Conservation (phyloP, 768 basidiomycete species). For the Boletus sensibilis region DNA sequence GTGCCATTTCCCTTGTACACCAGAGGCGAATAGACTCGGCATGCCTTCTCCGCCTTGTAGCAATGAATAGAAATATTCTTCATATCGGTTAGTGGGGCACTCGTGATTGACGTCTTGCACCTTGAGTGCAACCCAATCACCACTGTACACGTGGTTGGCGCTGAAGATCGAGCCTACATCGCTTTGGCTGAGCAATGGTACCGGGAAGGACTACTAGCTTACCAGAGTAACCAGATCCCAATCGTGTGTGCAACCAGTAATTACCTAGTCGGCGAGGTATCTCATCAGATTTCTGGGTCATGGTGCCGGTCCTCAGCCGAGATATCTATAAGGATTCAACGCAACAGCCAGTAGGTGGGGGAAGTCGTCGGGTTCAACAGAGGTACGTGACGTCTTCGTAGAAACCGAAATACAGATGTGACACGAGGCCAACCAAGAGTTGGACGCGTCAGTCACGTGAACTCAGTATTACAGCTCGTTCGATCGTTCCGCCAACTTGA, state of each 20-base stretch:
- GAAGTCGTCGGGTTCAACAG: not conserved
- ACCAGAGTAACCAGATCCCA: constrained; percentile 79
- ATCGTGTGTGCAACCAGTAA: constrained; percentile 54
- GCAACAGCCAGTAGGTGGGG: not conserved
- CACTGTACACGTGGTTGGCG: constrained; percentile 55
- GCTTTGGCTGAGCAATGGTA: not conserved
- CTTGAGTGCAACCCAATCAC: constrained; percentile 68
- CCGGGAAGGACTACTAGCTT: constrained; percentile 13
- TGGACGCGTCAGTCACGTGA: constrained; percentile 32
- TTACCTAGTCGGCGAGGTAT: constrained; percentile 50
- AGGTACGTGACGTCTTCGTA: not conserved
- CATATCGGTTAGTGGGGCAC: constrained; percentile 75
- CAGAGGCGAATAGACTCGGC: constrained; percentile 67
- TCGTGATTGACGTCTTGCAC: constrained; percentile 67
- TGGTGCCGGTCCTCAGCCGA: constrained; percentile 1
- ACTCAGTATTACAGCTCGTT: not conserved
- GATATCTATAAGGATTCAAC: not conserved
- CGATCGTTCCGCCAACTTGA: too few species aligned
- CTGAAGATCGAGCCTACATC: constrained; percentile 69
- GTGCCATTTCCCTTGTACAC: constrained; percentile 58
- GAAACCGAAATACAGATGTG: not conserved
- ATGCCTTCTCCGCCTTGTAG: constrained; percentile 73
- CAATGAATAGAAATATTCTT: constrained; percentile 64
- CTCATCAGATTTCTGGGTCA: constrained; percentile 12
- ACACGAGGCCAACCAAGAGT: constrained; percentile 10